These are phyloP conservation scores for Fraxinus albicans DNA, from an alignment of 305 asterid species.

Conservation along the genomic window DNA sequence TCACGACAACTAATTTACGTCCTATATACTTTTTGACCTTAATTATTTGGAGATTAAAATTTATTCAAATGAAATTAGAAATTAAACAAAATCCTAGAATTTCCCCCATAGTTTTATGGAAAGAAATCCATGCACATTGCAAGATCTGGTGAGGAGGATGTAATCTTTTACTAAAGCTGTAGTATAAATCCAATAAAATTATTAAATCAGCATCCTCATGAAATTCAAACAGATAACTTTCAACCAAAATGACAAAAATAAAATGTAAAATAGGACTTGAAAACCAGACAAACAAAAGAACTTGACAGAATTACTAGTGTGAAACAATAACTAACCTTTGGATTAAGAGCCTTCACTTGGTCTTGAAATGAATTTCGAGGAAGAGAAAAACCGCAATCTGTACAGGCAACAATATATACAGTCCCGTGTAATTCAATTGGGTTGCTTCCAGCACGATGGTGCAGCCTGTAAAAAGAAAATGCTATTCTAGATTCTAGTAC, in stretches of 20 bases:
- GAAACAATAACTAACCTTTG: slow-evolving; percentile 48
- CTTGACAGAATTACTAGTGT: not conserved
- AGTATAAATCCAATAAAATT: not conserved
- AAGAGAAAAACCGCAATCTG: slow-evolving; percentile 76
- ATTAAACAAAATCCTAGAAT: not conserved
- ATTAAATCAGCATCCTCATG: not conserved
- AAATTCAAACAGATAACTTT: not conserved
- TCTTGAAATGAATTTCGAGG: slow-evolving; percentile 82
- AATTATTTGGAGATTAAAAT: not conserved
- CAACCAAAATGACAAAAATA: not conserved
- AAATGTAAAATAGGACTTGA: not conserved
- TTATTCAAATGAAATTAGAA: not conserved
- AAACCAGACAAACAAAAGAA: not conserved
- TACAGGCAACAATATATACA: slow-evolving; percentile 83
- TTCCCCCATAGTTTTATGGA: not conserved
- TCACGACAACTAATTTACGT: not conserved
- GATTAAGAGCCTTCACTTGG: slow-evolving; percentile 82
- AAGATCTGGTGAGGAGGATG: not conserved
- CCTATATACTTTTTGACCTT: not conserved
- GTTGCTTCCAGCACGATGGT: slow-evolving; percentile 95
- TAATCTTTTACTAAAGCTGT: not conserved
- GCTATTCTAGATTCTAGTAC: slow-evolving; percentile 1
- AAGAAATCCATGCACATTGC: not conserved
- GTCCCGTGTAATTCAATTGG: slow-evolving; percentile 98
- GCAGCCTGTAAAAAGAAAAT: slow-evolving; percentile 60